Percentiles rank a stretch among this genome's conserved stretches.
These are phyloP conservation scores for Phellinidium pouzarii DNA, from an alignment of 1,284 basidiomycete genomes.

Conservation along the genomic window DNA sequence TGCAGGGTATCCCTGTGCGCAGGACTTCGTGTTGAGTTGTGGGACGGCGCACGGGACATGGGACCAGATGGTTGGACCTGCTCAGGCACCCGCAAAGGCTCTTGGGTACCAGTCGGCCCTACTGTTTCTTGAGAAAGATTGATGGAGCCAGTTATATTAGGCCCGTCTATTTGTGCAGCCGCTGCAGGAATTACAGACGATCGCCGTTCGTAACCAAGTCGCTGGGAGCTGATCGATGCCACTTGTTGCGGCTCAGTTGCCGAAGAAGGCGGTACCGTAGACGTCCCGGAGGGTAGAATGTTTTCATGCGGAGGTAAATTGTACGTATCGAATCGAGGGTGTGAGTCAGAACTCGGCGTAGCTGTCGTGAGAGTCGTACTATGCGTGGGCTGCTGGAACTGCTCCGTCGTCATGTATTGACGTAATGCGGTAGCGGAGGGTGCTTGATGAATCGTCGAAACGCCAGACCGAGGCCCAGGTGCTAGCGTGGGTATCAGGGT, in stretches of 20 bases:
- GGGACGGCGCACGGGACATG: slow-evolving; percentile 11
- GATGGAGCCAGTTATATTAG: not conserved
- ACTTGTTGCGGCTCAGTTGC: not conserved
- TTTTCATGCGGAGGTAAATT: not conserved
- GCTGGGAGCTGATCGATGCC: not conserved
- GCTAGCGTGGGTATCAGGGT: not conserved
- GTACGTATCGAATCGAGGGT: not conserved
- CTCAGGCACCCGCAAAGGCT: not conserved
- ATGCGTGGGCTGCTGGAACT: not conserved
- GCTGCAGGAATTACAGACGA: not conserved
- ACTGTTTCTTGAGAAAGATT: not conserved
- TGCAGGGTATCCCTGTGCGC: not conserved
- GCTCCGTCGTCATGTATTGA: not conserved
- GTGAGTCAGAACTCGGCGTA: not conserved
- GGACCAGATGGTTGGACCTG: not conserved
- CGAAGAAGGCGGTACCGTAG: not conserved
- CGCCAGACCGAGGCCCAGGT: not conserved
- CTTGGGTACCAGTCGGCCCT: not conserved
- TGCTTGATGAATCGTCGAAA: not conserved
- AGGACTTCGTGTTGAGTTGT: slow-evolving; percentile 14
- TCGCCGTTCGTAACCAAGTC: not conserved
- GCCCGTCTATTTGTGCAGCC: no score
- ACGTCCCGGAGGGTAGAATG: not conserved
- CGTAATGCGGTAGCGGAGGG: not conserved
- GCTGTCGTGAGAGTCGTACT: not conserved